Evolutionary conservation across 495 filamentous ascomycete genomes (phyloP).

Genomic region (Neurospora terricola): DNA sequence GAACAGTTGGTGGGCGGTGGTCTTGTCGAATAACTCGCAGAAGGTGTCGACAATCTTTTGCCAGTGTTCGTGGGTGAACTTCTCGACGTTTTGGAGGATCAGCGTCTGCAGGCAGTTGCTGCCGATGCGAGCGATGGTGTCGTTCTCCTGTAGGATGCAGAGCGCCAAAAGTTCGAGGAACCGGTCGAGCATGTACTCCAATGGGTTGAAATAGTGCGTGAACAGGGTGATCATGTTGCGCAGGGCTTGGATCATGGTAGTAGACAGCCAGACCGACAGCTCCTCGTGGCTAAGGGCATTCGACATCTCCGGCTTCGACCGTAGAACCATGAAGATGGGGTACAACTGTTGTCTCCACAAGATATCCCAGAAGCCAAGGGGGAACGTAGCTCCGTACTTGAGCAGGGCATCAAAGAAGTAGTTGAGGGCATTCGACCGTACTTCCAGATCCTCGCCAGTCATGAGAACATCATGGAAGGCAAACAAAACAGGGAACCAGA

Average conservation of each 20-base stretch:
- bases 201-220: conserved; percentile 90
- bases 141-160: conserved; percentile 98
- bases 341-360: conserved; percentile 94
- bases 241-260: conserved; percentile 97
- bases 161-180: conserved; percentile 88
- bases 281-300: conserved; percentile 91
- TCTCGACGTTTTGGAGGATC: conserved; percentile 88
- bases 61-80: conserved; percentile 84
- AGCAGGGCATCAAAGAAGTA: conserved; percentile 94
- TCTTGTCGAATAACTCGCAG: conserved; percentile 87
- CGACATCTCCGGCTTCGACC: conserved; percentile 89
- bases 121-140: conserved; percentile 94
- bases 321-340: conserved; percentile 95
- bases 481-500: conserved; percentile 96
- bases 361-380: conserved; percentile 94
- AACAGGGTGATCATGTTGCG: conserved; percentile 98
- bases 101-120: conserved; percentile 96
- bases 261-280: conserved; percentile 96
- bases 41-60: conserved; percentile 88
- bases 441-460: conserved; percentile 98
- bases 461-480: conserved; percentile 98
- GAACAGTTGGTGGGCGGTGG: conserved; percentile 89
- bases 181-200: conserved; percentile 94
- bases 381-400: conserved; percentile 83
- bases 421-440: conserved; percentile 83